Evolutionary conservation across 352 stramenopile genomes (phyloP).

Genomic region (Hyaloperonospora arabidopsidis): DNA sequence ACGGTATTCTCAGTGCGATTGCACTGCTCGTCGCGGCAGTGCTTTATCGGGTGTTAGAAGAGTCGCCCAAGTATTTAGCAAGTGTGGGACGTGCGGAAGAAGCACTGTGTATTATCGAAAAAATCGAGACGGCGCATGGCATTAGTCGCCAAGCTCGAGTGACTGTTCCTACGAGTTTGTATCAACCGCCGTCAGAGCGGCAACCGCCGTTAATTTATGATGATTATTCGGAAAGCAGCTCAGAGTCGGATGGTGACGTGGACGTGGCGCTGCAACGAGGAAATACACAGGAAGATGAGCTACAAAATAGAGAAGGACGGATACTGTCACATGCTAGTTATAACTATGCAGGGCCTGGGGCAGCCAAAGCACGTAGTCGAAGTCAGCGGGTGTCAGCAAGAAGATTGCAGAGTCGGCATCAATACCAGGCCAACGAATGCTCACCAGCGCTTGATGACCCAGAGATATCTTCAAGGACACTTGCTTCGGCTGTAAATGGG

Average conservation of each 20-base stretch:
- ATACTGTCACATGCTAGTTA: slow-evolving; percentile 2
- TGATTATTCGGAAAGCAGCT: slow-evolving; percentile 21
- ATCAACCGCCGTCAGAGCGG: slow-evolving; percentile 34
- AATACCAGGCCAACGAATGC: slow-evolving; percentile 15
- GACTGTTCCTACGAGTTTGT: slow-evolving; percentile 52
- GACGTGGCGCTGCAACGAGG: slow-evolving; percentile 14
- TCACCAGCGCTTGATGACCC: slow-evolving; percentile 1
- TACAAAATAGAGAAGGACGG: background rate
- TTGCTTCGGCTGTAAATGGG: slow-evolving; percentile 21
- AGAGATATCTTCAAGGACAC: slow-evolving; percentile 6
- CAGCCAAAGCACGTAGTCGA: slow-evolving; percentile 6
- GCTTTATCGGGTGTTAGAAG: slow-evolving; percentile 30
- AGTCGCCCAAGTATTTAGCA: slow-evolving; percentile 67
- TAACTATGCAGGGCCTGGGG: slow-evolving; percentile 16
- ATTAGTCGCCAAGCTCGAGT: slow-evolving; percentile 45
- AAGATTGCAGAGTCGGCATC: slow-evolving; percentile 14
- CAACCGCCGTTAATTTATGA: slow-evolving; percentile 23
- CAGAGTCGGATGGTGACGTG: slow-evolving; percentile 18
- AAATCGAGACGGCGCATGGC: slow-evolving; percentile 54
- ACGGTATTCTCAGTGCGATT: slow-evolving; percentile 26
- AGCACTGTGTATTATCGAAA: slow-evolving; percentile 41
- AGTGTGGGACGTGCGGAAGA: slow-evolving; percentile 51
- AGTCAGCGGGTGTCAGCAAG: slow-evolving; percentile 24
- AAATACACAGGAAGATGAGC: slow-evolving; percentile 7
- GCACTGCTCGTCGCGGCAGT: slow-evolving; percentile 20